Evolutionary conservation across 768 basidiomycete species (phyloP).

Genomic region (Lactarius indigo): DNA sequence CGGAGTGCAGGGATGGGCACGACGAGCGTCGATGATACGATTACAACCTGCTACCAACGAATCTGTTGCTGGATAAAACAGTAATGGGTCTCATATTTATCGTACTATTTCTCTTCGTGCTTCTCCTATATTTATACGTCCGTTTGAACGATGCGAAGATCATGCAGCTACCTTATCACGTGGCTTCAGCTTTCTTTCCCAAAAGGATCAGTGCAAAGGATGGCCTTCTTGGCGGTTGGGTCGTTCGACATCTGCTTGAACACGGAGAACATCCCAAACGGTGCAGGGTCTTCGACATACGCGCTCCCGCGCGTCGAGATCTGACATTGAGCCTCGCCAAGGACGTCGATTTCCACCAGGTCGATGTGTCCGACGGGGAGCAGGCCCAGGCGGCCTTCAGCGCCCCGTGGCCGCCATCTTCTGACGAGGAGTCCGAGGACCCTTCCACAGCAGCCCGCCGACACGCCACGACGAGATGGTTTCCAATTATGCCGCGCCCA

Average conservation of each 20-base stretch:
- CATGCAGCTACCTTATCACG: conserved; percentile 43
- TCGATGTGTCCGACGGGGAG: conserved; percentile 52
- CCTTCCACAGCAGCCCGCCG: conserved; percentile 40
- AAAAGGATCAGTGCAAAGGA: conserved; percentile 45
- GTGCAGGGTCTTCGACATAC: conserved; percentile 67
- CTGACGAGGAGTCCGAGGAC: conserved; percentile 18
- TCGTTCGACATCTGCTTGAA: conserved; percentile 60
- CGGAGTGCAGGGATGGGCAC: neutral
- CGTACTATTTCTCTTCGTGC: conserved; percentile 5
- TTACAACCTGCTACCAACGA: neutral
- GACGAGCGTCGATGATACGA: neutral
- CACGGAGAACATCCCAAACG: conserved; percentile 65
- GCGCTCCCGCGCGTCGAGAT: conserved; percentile 55
- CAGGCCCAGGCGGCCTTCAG: conserved; percentile 60
- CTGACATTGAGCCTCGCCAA: conserved; percentile 49
- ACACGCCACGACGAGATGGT: conserved; percentile 60
- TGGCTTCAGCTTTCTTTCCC: conserved; percentile 48
- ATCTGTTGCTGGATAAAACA: neutral
- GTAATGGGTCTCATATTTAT: neutral
- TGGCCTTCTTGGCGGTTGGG: conserved; percentile 78
- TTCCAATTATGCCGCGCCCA: conserved; percentile 75
- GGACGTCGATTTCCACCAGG: conserved; percentile 54
- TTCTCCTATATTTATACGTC: conserved; percentile 39
- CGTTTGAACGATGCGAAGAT: conserved; percentile 54
- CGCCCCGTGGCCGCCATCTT: conserved; percentile 52